Base-by-base conservation (phyloP, 768 basidiomycete species). In the Trichaptum fuscoviolaceum region DNA sequence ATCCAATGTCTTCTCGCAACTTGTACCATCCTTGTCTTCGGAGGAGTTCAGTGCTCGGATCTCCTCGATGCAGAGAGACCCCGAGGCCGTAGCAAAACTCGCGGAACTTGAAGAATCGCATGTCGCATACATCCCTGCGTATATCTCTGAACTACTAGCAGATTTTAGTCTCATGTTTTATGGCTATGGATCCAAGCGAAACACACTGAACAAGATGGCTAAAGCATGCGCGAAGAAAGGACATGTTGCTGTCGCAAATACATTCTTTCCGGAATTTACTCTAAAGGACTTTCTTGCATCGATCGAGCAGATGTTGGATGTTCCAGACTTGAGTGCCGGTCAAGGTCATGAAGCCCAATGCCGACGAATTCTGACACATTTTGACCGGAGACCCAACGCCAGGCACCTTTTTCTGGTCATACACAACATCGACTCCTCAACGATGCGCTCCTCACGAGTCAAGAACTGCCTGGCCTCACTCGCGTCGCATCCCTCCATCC, bases 151-250 rank as follows among this genome's bases (percentile, higher is more conserved):
- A 75, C 82, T 98, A 26, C 78, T 81, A 1, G 85, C 89, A 73
- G 95, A 94, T 0, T 98, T 95, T 81, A 95, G 93, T 75, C 78
- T 98, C 58, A 76, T 96, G 23, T 88, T 93, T 75, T 93, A 94
- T 71, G 96, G 96, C 0, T 85, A 87, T 71, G 96, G 96, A 6
- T 96, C 93, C 23, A 99, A 99, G 75, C 83, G 93, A 65, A 75
- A 73, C 20, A 70, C 90, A 9, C 79, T 99, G 35, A 92, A 96
- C 73, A 79, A 84, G 24, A 92, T 97, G 65, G 93, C 90, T 1
- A 78, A 74, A 4, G 73, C 77, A 24, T 86, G 91, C 68, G 76
- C 84, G 7, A 84, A 80, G 64, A 75, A 73, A 0, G 93, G 94
- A 0, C 84, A 92, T 68, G 89, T 93, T 58, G 84, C 93, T 65